These are phyloP conservation scores for Mycothermus thermophilus DNA, from an alignment of 495 filamentous ascomycete genomes.

Conservation along the genomic window DNA sequence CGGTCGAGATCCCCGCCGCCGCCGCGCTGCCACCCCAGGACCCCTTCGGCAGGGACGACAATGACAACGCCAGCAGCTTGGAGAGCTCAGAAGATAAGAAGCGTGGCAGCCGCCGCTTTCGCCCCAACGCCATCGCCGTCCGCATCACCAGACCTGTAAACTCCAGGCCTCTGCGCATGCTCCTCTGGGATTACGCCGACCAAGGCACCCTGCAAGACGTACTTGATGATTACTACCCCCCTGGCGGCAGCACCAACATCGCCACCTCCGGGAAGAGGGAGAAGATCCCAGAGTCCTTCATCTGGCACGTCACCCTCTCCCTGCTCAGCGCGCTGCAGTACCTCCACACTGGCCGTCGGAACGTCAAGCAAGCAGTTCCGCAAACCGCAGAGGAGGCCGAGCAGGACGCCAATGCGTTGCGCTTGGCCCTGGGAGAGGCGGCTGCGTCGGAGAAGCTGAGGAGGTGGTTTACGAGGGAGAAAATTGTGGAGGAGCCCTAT, in stretches of 20 bases:
- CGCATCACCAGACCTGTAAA: no score
- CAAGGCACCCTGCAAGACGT: slow-evolving; percentile 12
- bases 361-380: slow-evolving; percentile 7
- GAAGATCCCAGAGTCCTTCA: slow-evolving; percentile 29
- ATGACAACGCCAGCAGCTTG: not conserved
- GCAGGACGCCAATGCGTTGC: no score
- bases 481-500: slow-evolving; percentile 7
- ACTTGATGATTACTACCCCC: not conserved
- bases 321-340: slow-evolving; percentile 27
- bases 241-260: not conserved
- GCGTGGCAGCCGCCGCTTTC: not conserved
- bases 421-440: no score
- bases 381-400: not conserved
- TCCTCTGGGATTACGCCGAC: slow-evolving; percentile 30
- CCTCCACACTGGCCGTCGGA: slow-evolving; percentile 29
- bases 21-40: not conserved
- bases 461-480: slow-evolving; percentile 3
- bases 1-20: slow-evolving; percentile 4
- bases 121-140: no score
- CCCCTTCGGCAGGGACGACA: not conserved
- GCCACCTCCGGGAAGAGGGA: no score
- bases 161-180: slow-evolving; percentile 2
- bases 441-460: not conserved
- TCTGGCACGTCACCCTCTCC: slow-evolving; percentile 32
- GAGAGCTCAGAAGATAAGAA: not conserved